These are phyloP conservation scores for Neurospora terricola DNA, from an alignment of 495 filamentous ascomycete genomes.

Conservation along the genomic window DNA sequence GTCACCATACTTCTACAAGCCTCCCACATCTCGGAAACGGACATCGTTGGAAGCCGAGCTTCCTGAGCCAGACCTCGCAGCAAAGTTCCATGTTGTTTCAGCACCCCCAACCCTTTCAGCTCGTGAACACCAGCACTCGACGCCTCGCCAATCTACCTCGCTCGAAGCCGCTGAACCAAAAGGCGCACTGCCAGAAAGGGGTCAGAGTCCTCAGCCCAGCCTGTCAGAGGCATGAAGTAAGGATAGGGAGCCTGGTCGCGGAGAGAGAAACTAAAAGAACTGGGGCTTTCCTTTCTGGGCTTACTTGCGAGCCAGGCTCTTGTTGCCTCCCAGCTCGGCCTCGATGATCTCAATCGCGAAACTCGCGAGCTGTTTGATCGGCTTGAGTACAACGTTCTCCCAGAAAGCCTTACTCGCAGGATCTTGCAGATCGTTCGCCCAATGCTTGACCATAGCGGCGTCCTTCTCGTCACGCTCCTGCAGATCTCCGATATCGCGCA, in stretches of 20 bases:
- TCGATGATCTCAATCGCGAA: conserved; percentile 29
- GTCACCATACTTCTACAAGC: background rate
- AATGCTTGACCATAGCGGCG: conserved; percentile 23
- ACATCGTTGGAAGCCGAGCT: background rate
- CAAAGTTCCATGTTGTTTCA: too few species aligned
- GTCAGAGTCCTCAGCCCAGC: background rate
- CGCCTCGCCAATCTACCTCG: background rate
- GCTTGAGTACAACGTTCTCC: conserved; percentile 23
- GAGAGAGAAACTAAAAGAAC: too few species aligned
- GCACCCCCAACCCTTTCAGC: too few species aligned
- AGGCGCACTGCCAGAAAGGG: accelerated
- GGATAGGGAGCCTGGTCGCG: too few species aligned
- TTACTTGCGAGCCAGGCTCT: background rate
- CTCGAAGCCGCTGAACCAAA: background rate
- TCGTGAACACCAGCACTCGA: background rate
- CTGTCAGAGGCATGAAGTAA: background rate
- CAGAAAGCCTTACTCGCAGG: conserved; percentile 25
- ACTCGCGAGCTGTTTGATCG: conserved; percentile 23
- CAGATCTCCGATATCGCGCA: conserved; percentile 28
- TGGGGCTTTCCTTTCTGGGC: too few species aligned
- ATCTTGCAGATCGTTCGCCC: conserved; percentile 25
- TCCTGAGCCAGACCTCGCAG: background rate
- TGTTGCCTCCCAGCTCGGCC: conserved; percentile 14
- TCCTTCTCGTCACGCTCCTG: conserved; percentile 23
- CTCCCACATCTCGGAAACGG: conserved; percentile 4